Conservation (phyloP, 805 yeast genomes). For the Candida nanaspora region DNA sequence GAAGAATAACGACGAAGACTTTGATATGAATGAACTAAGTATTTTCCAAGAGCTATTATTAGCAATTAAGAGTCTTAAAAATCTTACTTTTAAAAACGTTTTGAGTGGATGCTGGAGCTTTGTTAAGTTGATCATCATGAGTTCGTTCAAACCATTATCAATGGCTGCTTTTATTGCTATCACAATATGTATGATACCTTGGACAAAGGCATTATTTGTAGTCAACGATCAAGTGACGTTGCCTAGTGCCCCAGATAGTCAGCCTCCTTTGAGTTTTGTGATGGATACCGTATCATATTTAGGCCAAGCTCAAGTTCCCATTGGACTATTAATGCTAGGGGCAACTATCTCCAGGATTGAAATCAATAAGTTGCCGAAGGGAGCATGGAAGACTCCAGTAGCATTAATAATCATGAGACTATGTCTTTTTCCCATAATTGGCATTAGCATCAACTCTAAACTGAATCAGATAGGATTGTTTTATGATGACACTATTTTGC, state of each 20-base stretch:
- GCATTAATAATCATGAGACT: slow-evolving; percentile 51
- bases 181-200: slow-evolving; percentile 76
- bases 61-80: neutral
- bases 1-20: no score
- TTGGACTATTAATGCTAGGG: slow-evolving; percentile 77
- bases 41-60: neutral
- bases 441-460: slow-evolving; percentile 60
- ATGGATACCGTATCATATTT: slow-evolving; percentile 77
- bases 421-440: slow-evolving; percentile 72
- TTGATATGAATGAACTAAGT: neutral
- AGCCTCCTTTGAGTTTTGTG: slow-evolving; percentile 77
- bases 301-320: slow-evolving; percentile 84
- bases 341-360: slow-evolving; percentile 79
- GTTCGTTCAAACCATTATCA: slow-evolving; percentile 66
- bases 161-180: slow-evolving; percentile 60
- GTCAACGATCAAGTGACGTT: slow-evolving; percentile 38
- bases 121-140: slow-evolving; percentile 23
- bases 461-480: slow-evolving; percentile 59
- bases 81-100: neutral
- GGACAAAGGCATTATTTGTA: slow-evolving; percentile 68
- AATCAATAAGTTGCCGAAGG: slow-evolving; percentile 52
- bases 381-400: slow-evolving; percentile 63
- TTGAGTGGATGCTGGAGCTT: no score
- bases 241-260: slow-evolving; percentile 74
- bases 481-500: slow-evolving; percentile 48